Evolutionary conservation across 1,284 basidiomycete species (phyloP).

Genomic region (Serendipita sp.): DNA sequence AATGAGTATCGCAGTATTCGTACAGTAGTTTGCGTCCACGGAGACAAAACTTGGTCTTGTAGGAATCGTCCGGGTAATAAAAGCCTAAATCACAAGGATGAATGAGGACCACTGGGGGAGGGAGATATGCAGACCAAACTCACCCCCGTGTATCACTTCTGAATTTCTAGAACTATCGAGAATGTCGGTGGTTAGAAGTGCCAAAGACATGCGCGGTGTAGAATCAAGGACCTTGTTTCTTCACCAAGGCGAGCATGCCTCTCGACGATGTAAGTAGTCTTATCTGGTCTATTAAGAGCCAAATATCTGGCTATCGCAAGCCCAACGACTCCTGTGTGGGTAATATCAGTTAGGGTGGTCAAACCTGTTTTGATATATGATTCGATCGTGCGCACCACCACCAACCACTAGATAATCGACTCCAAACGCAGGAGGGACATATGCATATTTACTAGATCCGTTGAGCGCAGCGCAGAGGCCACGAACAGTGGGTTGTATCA

Average conservation of each 20-base stretch:
- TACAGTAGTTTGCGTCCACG: conserved; percentile 81
- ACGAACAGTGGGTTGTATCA: conserved; percentile 21
- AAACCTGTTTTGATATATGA: not conserved
- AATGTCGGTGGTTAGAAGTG: not conserved
- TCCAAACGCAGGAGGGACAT: conserved; percentile 54
- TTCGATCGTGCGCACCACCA: conserved; percentile 43
- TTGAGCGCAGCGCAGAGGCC: conserved; percentile 49
- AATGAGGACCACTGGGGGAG: conserved; percentile 14
- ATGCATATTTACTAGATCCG: conserved; percentile 39
- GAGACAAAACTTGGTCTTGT: conserved; percentile 81
- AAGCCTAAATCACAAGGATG: conserved; percentile 33
- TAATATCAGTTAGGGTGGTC: not conserved
- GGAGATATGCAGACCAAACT: conserved; percentile 11
- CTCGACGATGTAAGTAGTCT: conserved; percentile 78
- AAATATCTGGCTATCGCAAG: conserved; percentile 75
- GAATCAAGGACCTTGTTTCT: conserved; percentile 54
- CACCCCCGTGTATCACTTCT: conserved; percentile 88
- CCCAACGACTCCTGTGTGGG: conserved; percentile 59
- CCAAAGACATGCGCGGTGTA: conserved; percentile 11
- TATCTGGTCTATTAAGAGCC: conserved; percentile 48
- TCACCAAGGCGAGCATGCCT: conserved; percentile 59
- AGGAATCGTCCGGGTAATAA: conserved; percentile 72
- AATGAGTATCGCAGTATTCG: conserved; percentile 49
- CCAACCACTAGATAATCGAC: conserved; percentile 93
- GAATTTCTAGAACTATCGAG: conserved; percentile 73